phyloP scores from a whole-genome alignment of 1,139 yeast genomes.

The Debaryomyces nepalensis region DNA sequence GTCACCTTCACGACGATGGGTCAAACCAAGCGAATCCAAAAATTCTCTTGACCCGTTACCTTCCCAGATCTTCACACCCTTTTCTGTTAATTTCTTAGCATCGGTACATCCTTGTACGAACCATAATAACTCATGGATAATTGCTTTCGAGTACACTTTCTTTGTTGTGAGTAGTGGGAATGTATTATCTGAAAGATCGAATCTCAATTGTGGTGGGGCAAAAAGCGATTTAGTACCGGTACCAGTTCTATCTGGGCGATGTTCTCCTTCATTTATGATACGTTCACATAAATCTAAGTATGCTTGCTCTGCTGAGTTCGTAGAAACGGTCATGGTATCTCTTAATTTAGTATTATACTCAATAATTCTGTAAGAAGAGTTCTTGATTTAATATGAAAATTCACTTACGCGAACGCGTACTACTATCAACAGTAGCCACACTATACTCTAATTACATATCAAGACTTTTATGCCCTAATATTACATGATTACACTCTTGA shows the following conservation, averaged over 20 bases:
- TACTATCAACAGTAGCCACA: not conserved
- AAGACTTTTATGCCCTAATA: too few species aligned
- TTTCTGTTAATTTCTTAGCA: conserved; percentile 73
- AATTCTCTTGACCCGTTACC: conserved; percentile 97
- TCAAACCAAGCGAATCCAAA: conserved; percentile 80
- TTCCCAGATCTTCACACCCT: conserved; percentile 96
- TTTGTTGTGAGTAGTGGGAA: conserved; percentile 94
- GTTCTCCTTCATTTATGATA: conserved; percentile 84
- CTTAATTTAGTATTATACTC: not conserved
- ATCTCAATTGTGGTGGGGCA: conserved; percentile 95
- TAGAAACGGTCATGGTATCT: conserved; percentile 30
- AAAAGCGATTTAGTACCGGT: conserved; percentile 90
- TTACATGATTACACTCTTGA: not conserved
- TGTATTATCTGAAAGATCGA: conserved; percentile 68
- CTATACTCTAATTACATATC: not conserved
- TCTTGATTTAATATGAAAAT: not conserved
- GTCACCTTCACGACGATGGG: conserved; percentile 87
- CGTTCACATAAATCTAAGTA: conserved; percentile 80
- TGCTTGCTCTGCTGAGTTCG: conserved; percentile 70
- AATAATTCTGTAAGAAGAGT: too few species aligned
- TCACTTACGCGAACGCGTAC: conserved; percentile 4
- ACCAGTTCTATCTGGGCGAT: conserved; percentile 94
- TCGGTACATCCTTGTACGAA: conserved; percentile 90
- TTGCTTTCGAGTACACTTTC: conserved; percentile 87
- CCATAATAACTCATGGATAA: conserved; percentile 90